Evolutionary conservation across 768 basidiomycete genomes (phyloP).

Genomic region (Termitomyces sp.): DNA sequence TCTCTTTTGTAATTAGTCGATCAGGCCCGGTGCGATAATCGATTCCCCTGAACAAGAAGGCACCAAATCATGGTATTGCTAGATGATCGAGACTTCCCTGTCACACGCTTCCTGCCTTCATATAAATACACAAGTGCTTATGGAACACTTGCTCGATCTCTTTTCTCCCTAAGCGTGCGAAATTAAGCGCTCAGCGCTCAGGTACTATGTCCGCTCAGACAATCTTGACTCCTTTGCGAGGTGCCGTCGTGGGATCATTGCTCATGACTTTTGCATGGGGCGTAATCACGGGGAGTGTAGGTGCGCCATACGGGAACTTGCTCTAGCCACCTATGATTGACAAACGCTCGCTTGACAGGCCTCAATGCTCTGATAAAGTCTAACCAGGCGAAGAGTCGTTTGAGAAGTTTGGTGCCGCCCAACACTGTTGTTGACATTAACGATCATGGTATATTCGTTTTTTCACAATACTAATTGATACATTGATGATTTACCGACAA

Average conservation of each 20-base stretch:
- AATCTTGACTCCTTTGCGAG: constrained; percentile 7
- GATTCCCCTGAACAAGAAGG: neutral
- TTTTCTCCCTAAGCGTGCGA: neutral
- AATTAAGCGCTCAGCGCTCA: neutral
- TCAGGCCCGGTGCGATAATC: neutral
- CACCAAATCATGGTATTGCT: neutral
- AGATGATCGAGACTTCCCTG: neutral
- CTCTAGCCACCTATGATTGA: no score
- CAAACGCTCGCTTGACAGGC: constrained; percentile 17
- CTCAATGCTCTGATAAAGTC: constrained; percentile 38
- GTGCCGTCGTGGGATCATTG: constrained; percentile 10
- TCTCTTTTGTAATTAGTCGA: neutral
- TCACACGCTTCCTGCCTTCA: neutral
- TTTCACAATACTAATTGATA: neutral
- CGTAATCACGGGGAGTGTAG: constrained; percentile 16
- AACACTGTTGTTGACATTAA: constrained; percentile 31
- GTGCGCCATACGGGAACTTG: neutral
- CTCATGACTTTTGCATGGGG: constrained; percentile 16
- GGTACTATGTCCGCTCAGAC: neutral
- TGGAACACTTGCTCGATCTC: neutral
- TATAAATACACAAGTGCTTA: neutral
- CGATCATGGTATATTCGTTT: constrained; percentile 25
- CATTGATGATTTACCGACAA: neutral
- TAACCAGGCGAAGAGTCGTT: constrained; percentile 27
- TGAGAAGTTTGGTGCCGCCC: constrained; percentile 25